Percentiles rank a stretch among this genome's conserved stretches.
Evolutionary conservation across 169 alveolate species (phyloP).

Genomic region (Theileria orientalis): DNA sequence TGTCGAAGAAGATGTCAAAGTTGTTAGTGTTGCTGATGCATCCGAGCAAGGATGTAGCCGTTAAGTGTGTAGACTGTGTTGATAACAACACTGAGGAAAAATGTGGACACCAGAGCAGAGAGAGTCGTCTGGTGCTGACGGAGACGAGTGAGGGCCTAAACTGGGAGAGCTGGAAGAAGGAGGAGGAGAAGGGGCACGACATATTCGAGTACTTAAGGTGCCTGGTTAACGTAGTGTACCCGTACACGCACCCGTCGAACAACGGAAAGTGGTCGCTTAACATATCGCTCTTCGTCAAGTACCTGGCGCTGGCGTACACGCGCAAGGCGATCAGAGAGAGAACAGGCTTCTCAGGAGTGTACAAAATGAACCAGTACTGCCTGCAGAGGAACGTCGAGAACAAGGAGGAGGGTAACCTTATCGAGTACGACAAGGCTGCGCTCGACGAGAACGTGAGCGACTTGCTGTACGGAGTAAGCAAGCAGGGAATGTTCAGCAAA

Average conservation of each 20-base stretch:
- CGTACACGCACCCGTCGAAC: slow-evolving; percentile 67
- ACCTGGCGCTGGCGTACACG: slow-evolving; percentile 28
- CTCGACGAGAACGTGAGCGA: slow-evolving; percentile 24
- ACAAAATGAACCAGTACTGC: background rate
- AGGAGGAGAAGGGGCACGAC: background rate
- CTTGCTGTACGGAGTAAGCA: slow-evolving; percentile 24
- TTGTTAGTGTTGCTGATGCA: slow-evolving; percentile 16
- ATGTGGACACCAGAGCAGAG: too few relatives aligned
- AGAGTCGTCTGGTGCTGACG: background rate
- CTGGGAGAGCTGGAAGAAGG: background rate
- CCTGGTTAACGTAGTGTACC: slow-evolving; percentile 43
- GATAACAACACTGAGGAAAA: background rate
- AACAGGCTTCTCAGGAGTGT: background rate
- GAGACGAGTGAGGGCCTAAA: background rate
- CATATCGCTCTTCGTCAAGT: slow-evolving; percentile 40
- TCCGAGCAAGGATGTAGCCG: background rate
- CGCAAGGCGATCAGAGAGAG: slow-evolving; percentile 33
- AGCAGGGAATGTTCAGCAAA: slow-evolving; percentile 47
- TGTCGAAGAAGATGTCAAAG: slow-evolving; percentile 35
- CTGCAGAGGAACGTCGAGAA: background rate
- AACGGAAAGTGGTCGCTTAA: slow-evolving; percentile 58
- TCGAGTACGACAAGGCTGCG: too few relatives aligned
- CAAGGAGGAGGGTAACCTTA: too few relatives aligned
- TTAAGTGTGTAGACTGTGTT: background rate
- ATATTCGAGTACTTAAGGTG: slow-evolving; percentile 26